Evolutionary conservation across 805 yeast genomes (phyloP), one percentile per base, ranked within the genome.

Genomic region (Wickerhamomyces bovis): DNA sequence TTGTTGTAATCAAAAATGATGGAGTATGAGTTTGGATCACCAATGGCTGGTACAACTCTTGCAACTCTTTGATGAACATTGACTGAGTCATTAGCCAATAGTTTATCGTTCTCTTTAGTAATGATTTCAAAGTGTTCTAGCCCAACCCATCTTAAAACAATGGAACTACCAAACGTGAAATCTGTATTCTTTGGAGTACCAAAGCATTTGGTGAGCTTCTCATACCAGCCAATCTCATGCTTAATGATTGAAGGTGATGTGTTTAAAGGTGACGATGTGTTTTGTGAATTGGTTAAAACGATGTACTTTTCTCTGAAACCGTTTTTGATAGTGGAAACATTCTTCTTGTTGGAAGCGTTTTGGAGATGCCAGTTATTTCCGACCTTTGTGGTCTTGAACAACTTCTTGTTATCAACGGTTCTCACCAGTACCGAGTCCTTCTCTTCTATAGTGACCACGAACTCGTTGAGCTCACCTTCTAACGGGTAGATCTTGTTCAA

Each of bases 361-460:
- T 51, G 50, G 13, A 59, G 28, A 41, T 52, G 45, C 61, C 58
- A 59, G 11, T 41, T 52, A 13, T 41, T 41, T 4, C 51, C 48
- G 10, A 49, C 47, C 19, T 45, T 47, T 9, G 43, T 25, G 8
- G 54, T 38, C 31, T 44, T 54, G 46, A 47, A 56, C 12, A 58
- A 35, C 42, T 45, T 33, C 61, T 42, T 46, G 58, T 54, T 39
- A 55, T 53, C 23, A 53, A 44, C 36, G 48, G 62, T 46, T 59
- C 62, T 19, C 9, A 63, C 45, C 5, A 59, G 44, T 39, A 62
- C 58, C 12, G 56, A 45, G n/a, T 64, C 54, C 11, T 47, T 50
- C 10, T 57, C 55, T 15, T 65, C 42, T 50, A 65, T 68, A n/a
- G 57, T 57, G 11, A 48, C 28, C 9, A 51, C 43, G 15, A 42